These are phyloP conservation scores for Fusarium longipes DNA, from an alignment of 2,329 filamentous ascomycete species.

Conservation along the genomic window DNA sequence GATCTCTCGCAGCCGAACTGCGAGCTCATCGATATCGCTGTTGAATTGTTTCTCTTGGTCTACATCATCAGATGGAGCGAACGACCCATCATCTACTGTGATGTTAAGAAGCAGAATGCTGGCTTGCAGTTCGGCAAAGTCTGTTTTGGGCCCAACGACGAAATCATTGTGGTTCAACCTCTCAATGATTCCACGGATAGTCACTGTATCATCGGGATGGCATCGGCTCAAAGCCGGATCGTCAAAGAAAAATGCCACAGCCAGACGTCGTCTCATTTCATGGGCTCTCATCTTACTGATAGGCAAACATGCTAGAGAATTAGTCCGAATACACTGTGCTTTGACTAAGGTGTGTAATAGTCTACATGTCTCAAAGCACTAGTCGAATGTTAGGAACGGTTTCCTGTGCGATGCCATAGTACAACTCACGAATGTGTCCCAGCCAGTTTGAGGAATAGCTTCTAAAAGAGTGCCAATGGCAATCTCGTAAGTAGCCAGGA, in stretches of 20 bases:
- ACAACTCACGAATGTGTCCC: conserved; percentile 58
- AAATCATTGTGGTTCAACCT: conserved; percentile 63
- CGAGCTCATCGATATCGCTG: conserved; percentile 73
- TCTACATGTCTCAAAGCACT: conserved; percentile 64
- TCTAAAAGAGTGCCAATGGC: conserved; percentile 58
- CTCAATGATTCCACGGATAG: conserved; percentile 57
- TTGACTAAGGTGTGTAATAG: conserved; percentile 60
- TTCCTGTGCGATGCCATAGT: not conserved
- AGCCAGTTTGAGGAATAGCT: conserved; percentile 53
- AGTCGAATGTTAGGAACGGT: conserved; percentile 9
- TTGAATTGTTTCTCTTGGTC: conserved; percentile 69
- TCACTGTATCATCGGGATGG: conserved; percentile 56
- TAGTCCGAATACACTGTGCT: conserved; percentile 64
- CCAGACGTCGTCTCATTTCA: conserved; percentile 73
- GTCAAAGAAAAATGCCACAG: conserved; percentile 71
- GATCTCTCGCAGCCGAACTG: conserved; percentile 66
- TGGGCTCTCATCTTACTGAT: conserved; percentile 61
- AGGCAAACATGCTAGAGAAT: conserved; percentile 70
- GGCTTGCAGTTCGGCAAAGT: conserved; percentile 77
- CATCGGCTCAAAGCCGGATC: conserved; percentile 57
- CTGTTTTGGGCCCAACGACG: conserved; percentile 63
- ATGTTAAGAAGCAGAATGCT: conserved; percentile 77
- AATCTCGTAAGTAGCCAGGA: conserved; percentile 55
- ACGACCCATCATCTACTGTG: conserved; percentile 73
- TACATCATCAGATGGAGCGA: conserved; percentile 42